phyloP scores from a whole-genome alignment of 768 basidiomycete species.

The Leccinum rimulosum region DNA sequence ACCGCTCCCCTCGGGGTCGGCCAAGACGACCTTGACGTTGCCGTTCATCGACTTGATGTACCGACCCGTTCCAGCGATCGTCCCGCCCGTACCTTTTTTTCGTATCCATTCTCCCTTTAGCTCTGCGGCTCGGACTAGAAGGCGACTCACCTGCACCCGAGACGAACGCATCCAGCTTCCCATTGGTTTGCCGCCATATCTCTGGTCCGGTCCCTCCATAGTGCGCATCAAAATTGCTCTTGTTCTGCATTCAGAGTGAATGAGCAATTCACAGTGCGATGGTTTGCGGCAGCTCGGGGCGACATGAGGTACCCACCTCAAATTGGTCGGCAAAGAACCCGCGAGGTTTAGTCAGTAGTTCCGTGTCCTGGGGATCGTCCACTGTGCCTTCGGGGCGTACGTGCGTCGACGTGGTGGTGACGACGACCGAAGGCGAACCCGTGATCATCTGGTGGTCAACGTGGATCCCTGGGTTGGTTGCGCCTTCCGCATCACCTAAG shows the following conservation, averaged over 20 bases:
- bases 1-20: constrained; percentile 94
- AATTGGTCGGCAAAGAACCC: constrained; percentile 98
- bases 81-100: constrained; percentile 85
- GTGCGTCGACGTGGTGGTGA: constrained; percentile 48
- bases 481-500: constrained; percentile 8
- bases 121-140: background rate
- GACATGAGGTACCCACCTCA: constrained; percentile 44
- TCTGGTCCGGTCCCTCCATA: constrained; percentile 90
- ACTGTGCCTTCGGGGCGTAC: constrained; percentile 34
- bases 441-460: constrained; percentile 38
- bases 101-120: background rate
- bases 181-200: constrained; percentile 91
- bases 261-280: background rate
- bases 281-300: background rate
- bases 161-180: constrained; percentile 79
- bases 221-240: constrained; percentile 88
- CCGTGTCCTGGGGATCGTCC: constrained; percentile 38
- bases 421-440: constrained; percentile 48
- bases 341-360: constrained; percentile 52
- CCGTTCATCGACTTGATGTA: constrained; percentile 77
- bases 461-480: background rate
- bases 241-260: constrained; percentile 46
- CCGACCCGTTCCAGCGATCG: constrained; percentile 79
- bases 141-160: constrained; percentile 71
- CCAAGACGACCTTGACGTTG: constrained; percentile 65